Percentiles rank a stretch among this genome's conserved stretches.
phyloP scores from a whole-genome alignment of 2,329 filamentous ascomycete genomes.

The Fusarium pininemorale region DNA sequence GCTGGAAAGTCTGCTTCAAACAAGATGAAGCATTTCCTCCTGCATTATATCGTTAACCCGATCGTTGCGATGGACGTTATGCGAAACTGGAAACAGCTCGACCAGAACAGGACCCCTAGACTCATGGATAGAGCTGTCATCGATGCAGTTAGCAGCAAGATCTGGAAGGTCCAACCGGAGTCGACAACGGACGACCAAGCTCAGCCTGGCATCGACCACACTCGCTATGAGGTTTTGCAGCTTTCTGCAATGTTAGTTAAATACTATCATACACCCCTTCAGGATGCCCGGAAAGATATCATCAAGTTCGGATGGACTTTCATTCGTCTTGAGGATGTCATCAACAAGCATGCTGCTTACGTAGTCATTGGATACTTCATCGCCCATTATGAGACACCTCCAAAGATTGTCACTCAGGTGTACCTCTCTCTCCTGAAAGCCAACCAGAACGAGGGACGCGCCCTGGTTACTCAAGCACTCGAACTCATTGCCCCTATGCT shows the following conservation, averaged over 20 bases:
- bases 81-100: conserved; percentile 74
- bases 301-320: conserved; percentile 99
- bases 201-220: conserved; percentile 91
- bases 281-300: conserved; percentile 94
- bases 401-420: conserved; percentile 95
- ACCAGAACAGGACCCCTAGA: conserved; percentile 67
- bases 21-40: conserved; percentile 90
- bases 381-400: conserved; percentile 92
- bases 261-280: conserved; percentile 86
- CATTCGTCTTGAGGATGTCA: conserved; percentile 96
- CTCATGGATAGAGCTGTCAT: conserved; percentile 89
- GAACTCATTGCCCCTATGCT: conserved; percentile 95
- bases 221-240: conserved; percentile 93
- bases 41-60: conserved; percentile 93
- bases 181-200: conserved; percentile 84
- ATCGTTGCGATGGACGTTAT: conserved; percentile 97
- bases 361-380: conserved; percentile 98
- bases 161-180: conserved; percentile 90
- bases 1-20: conserved; percentile 81
- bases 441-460: conserved; percentile 93
- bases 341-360: conserved; percentile 98
- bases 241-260: conserved; percentile 95
- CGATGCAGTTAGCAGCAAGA: conserved; percentile 87
- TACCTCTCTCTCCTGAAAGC: conserved; percentile 91
- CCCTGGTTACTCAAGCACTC: conserved; percentile 90